phyloP scores from a whole-genome alignment of 768 basidiomycete genomes.

The Leucogyrophana mollusca region DNA sequence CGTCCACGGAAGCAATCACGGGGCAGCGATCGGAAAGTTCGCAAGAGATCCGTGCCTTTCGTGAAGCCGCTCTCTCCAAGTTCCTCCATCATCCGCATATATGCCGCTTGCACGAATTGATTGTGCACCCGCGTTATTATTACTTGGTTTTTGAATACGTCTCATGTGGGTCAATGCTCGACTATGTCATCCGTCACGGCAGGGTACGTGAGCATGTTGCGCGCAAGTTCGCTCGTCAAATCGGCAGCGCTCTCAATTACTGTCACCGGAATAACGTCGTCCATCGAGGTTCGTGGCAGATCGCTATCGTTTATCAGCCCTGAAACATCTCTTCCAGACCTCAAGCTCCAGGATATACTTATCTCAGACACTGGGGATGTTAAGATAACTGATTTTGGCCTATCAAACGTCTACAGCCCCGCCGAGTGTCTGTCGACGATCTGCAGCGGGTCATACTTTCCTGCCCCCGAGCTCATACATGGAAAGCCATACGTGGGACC shows the following conservation, averaged over 20 bases:
- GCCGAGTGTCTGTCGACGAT: conserved; percentile 83
- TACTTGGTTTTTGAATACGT: conserved; percentile 99
- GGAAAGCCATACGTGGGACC: conserved; percentile 97
- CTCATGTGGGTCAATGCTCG: conserved; percentile 98
- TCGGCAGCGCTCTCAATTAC: conserved; percentile 94
- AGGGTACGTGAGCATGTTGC: conserved; percentile 93
- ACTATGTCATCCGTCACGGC: conserved; percentile 99
- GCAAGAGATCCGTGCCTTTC: conserved; percentile 93
- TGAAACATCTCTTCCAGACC: conserved; percentile 54
- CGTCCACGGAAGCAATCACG: conserved; percentile 55
- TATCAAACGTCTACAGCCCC: conserved; percentile 95
- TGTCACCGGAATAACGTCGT: conserved; percentile 98
- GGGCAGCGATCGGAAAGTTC: conserved; percentile 89
- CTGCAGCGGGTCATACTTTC: conserved; percentile 97
- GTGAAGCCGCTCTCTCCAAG: conserved; percentile 93
- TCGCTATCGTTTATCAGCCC: conserved; percentile 1
- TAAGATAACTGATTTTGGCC: conserved; percentile 99
- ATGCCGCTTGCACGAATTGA: conserved; percentile 99
- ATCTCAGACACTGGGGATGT: conserved; percentile 98
- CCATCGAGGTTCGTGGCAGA: conserved; percentile 68
- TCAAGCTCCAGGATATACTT: conserved; percentile 99
- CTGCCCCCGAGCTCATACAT: conserved; percentile 95
- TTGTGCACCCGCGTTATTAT: conserved; percentile 95
- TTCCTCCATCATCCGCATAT: conserved; percentile 98
- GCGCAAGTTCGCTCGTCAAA: conserved; percentile 96